These are phyloP conservation scores for Dendrobium huoshanense DNA, from an alignment of 106 monocot genomes.

Conservation along the genomic window DNA sequence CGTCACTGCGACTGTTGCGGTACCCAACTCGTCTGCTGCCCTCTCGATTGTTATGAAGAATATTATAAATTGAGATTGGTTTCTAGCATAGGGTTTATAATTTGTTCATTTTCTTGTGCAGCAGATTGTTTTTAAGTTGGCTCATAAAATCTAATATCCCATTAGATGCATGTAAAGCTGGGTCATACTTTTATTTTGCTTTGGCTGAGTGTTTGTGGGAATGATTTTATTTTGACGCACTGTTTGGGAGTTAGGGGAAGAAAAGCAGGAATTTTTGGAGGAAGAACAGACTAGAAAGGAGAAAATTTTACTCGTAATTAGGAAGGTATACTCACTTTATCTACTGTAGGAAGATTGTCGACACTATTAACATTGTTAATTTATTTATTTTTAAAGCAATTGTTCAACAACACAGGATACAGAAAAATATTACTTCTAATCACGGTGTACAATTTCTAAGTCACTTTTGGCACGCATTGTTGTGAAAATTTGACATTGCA, in stretches of 20 bases:
- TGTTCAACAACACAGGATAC: no score
- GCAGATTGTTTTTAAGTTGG: background rate
- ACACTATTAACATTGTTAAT: no score
- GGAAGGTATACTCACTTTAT: no score
- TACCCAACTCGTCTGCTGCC: slow-evolving; percentile 10
- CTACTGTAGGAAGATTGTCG: no score
- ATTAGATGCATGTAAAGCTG: background rate
- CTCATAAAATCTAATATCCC: background rate
- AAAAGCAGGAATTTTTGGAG: background rate
- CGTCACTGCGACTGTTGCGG: slow-evolving; percentile 35
- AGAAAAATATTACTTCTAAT: no score
- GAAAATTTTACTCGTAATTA: background rate
- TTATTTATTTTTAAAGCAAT: no score
- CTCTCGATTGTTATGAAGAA: background rate
- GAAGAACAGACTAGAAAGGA: background rate
- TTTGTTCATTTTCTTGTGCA: background rate
- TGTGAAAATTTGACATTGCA: no score
- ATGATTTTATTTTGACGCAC: background rate
- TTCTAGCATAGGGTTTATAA: background rate
- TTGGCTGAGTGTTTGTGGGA: background rate
- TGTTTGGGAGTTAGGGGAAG: background rate
- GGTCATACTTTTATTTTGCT: background rate
- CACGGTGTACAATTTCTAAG: no score
- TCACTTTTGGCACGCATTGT: no score
- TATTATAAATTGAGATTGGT: background rate